Conservation (phyloP, 169 alveolate genomes). For the Cryptosporidium ryanae region DNA sequence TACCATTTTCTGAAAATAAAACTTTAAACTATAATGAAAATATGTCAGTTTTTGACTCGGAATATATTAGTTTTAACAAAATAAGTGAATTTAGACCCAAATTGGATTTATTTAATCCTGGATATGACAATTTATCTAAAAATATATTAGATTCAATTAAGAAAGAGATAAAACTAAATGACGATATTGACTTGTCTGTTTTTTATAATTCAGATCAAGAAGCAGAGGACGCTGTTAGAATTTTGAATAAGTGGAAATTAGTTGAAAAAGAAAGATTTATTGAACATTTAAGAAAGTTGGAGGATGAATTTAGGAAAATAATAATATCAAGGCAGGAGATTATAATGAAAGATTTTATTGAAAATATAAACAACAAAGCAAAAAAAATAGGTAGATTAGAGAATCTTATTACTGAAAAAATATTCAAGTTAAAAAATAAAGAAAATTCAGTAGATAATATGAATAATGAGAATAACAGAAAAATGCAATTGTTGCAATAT, state of each 20-base stretch:
- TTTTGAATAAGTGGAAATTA: slow-evolving; percentile 30
- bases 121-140: neutral
- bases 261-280: slow-evolving; percentile 58
- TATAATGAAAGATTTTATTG: slow-evolving; percentile 49
- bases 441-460: slow-evolving; percentile 55
- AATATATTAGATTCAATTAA: neutral
- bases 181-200: neutral
- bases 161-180: slow-evolving; percentile 8
- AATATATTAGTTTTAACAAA: neutral
- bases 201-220: slow-evolving; percentile 6
- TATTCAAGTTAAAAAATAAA: slow-evolving; percentile 51
- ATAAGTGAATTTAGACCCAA: slow-evolving; percentile 18
- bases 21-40: neutral
- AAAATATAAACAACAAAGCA: slow-evolving; percentile 24
- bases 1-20: neutral
- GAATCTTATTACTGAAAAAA: slow-evolving; percentile 32
- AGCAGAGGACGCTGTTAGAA: neutral
- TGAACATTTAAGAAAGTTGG: slow-evolving; percentile 29
- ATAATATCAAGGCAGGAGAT: slow-evolving; percentile 46
- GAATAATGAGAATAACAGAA: slow-evolving; percentile 36
- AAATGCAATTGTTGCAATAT: slow-evolving; percentile 8
- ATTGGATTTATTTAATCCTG: slow-evolving; percentile 33
- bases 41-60: neutral
- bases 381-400: slow-evolving; percentile 47
- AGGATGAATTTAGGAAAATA: slow-evolving; percentile 33